Base-by-base conservation (phyloP, 805 yeast genomes). In the Suhomyces vadensis region DNA sequence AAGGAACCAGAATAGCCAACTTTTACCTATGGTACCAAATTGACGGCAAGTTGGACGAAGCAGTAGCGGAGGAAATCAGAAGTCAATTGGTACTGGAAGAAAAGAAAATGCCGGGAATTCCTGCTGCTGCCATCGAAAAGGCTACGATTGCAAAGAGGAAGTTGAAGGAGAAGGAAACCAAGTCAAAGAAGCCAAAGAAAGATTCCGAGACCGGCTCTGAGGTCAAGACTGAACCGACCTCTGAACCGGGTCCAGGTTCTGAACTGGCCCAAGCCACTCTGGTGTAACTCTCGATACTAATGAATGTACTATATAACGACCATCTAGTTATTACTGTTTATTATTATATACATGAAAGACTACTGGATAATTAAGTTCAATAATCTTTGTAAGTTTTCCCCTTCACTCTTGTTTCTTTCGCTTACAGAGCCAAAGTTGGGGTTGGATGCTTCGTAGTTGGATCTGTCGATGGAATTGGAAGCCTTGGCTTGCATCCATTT, bases 1-100 rank as follows among this genome's bases (percentile, higher is more conserved):
- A 64, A 14, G 96, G 96, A 1, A 70, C 72, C 1, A 73, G 89
- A 46, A 64, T 81, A 3, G 67, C 83, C 5, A 78, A 78, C 25
- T 79, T 80, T 53, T 78, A 85, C 58, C 67, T 89, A 16, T 90
- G 97, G 96, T 87, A 84, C 56, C 88, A 86, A 54, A 72, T 92
- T 8, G 94, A 86, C 61, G 91, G 89, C 0, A 74, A 78, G 37
- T 78, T 80, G 42, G 94, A 87, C 58, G 87, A 82, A 50, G 63
- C 65, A 1, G 54, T 85, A 37, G 86, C 87, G 0, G 94, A 87
- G 53, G 69, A 72, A 6, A 61, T 85, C 31, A 73, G 95, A 53
- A 69, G 71, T 37, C 82, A 79, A 44, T 62, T 84, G 41, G 74
- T 73, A 43, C 73, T 72, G 13, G 78, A 77, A 56, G 87, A 82